A percentile compares a stretch with the other conserved stretches of the same genome.
Evolutionary conservation across 352 stramenopile genomes (phyloP).

Genomic region (Pythium oligandrum): DNA sequence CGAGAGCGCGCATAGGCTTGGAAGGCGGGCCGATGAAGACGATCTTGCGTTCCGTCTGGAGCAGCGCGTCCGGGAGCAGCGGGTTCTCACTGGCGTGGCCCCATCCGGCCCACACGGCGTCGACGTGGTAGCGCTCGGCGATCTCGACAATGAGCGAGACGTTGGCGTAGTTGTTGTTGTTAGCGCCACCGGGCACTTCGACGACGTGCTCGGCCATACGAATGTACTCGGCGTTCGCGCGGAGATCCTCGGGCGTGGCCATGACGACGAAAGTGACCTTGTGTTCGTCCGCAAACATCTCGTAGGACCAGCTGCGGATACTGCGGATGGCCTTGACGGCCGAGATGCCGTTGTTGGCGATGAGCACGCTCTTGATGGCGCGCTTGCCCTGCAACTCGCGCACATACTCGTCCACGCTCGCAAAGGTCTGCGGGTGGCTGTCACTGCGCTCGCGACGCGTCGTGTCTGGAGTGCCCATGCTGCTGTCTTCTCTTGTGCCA

Average conservation of each 20-base stretch:
- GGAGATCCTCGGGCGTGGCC: slow-evolving; percentile 99
- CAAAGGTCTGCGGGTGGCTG: slow-evolving; percentile 70
- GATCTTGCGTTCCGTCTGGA: slow-evolving; percentile 89
- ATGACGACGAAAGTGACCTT: slow-evolving; percentile 98
- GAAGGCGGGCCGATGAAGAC: slow-evolving; percentile 98
- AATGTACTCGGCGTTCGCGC: slow-evolving; percentile 99
- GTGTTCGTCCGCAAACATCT: slow-evolving; percentile 95
- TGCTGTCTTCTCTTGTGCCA: slow-evolving; percentile 3
- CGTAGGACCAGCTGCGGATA: slow-evolving; percentile 98
- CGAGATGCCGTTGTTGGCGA: slow-evolving; percentile 99
- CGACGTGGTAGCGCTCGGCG: slow-evolving; percentile 93
- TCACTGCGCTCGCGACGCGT: slow-evolving; percentile 42
- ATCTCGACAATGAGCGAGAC: slow-evolving; percentile 98
- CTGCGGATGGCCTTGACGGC: slow-evolving; percentile 99
- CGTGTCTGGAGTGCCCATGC: not conserved
- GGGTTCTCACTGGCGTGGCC: slow-evolving; percentile 99
- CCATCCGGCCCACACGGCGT: slow-evolving; percentile 99
- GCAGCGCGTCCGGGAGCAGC: slow-evolving; percentile 92
- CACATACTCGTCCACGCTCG: slow-evolving; percentile 91
- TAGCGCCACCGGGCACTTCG: slow-evolving; percentile 98
- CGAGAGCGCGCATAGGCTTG: slow-evolving; percentile 97
- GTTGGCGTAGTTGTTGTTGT: slow-evolving; percentile 99
- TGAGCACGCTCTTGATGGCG: slow-evolving; percentile 96
- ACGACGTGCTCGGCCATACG: slow-evolving; percentile 99
- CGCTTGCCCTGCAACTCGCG: slow-evolving; percentile 83